Percentiles rank a stretch among this genome's conserved stretches.
These are phyloP conservation scores for Petunia hybrid DNA, from an alignment of 305 asterid genomes.

Conservation along the genomic window DNA sequence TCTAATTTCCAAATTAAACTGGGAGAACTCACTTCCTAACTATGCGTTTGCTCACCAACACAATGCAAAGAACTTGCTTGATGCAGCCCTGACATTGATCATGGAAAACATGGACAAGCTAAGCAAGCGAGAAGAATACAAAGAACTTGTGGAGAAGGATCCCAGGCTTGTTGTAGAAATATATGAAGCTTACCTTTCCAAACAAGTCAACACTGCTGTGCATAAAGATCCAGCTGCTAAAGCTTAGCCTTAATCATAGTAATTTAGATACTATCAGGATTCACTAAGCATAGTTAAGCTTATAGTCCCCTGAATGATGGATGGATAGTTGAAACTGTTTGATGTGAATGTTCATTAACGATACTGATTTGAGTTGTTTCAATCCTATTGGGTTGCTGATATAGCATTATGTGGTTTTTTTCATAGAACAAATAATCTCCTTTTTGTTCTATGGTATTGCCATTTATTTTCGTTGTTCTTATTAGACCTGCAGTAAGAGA, in stretches of 20 bases:
- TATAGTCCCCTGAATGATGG: not conserved
- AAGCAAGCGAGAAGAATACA: slow-evolving; percentile 77
- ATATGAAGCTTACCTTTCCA: slow-evolving; percentile 81
- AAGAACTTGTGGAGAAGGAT: slow-evolving; percentile 89
- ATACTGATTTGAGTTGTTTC: too few relatives aligned
- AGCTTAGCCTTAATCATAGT: slow-evolving; percentile 34
- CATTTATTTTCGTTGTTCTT: too few relatives aligned
- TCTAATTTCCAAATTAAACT: slow-evolving; percentile 74
- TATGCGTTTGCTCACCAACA: slow-evolving; percentile 93
- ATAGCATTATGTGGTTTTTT: too few relatives aligned
- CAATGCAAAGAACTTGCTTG: slow-evolving; percentile 70
- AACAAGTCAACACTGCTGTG: slow-evolving; percentile 89
- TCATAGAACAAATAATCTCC: too few relatives aligned
- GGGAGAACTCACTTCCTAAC: slow-evolving; percentile 84
- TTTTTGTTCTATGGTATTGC: too few relatives aligned
- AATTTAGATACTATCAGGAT: not conserved
- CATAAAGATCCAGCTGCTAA: slow-evolving; percentile 53
- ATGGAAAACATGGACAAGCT: slow-evolving; percentile 85
- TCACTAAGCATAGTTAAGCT: not conserved
- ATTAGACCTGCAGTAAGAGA: too few relatives aligned
- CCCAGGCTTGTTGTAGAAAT: slow-evolving; percentile 85
- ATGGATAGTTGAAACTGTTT: not conserved
- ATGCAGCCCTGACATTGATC: slow-evolving; percentile 78
- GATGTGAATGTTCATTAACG: not conserved
- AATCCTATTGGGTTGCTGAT: too few relatives aligned